phyloP scores from a whole-genome alignment of 2,329 filamentous ascomycete species.

The Allantophomopsis cytisporea region DNA sequence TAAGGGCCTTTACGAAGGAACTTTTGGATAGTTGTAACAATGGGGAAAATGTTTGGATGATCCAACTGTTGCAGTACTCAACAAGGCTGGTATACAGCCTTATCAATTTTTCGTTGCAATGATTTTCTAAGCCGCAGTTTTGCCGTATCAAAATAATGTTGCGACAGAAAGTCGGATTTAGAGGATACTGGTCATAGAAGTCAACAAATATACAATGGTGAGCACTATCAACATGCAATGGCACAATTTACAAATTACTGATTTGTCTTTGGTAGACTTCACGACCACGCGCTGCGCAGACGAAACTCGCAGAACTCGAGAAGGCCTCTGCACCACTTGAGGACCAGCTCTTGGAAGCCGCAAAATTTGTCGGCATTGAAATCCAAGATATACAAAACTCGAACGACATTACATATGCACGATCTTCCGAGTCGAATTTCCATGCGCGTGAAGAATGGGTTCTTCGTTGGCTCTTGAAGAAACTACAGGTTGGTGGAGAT shows the following conservation, averaged over 20 bases:
- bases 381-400: slow-evolving; percentile 10
- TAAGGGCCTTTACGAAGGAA: too few species aligned
- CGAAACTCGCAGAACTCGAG: slow-evolving; percentile 16
- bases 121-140: too few species aligned
- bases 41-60: too few species aligned
- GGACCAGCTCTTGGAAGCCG: slow-evolving; percentile 19
- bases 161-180: too few species aligned
- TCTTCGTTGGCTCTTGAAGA: slow-evolving; percentile 51
- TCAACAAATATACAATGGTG: too few species aligned
- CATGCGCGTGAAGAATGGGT: slow-evolving; percentile 48
- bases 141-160: too few species aligned
- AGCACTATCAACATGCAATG: too few species aligned
- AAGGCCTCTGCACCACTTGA: slow-evolving; percentile 19
- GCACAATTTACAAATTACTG: background rate
- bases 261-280: background rate
- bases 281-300: slow-evolving; percentile 10
- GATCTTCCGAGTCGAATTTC: slow-evolving; percentile 3
- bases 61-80: too few species aligned
- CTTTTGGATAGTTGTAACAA: too few species aligned
- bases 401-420: slow-evolving; percentile 2
- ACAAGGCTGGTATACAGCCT: too few species aligned
- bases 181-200: too few species aligned
- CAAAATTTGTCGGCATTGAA: slow-evolving; percentile 15
- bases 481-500: slow-evolving; percentile 27
- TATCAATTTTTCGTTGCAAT: too few species aligned